Percentiles rank a stretch among this genome's conserved stretches.
Conservation (phyloP, 2,329 filamentous ascomycete species). For the Cladosporium velox region DNA sequence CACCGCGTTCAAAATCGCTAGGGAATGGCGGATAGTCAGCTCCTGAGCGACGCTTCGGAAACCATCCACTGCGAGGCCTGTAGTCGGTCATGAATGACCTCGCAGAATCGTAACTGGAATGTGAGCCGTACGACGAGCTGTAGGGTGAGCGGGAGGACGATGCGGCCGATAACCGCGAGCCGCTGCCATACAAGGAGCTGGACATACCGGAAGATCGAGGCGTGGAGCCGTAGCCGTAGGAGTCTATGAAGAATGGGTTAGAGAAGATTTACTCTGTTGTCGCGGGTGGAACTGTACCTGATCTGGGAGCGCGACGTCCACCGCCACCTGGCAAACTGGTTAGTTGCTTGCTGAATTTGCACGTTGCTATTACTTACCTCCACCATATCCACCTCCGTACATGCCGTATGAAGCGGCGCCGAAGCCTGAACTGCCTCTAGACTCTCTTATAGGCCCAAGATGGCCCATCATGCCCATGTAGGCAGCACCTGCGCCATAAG, state of each 20-base stretch:
- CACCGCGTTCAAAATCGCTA: background rate
- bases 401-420: conserved; percentile 1
- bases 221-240: background rate
- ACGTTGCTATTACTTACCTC: background rate
- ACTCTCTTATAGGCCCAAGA: conserved; percentile 2
- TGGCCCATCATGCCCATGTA: conserved; percentile 5
- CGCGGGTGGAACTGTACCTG: background rate
- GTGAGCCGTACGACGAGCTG: background rate
- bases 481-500: background rate
- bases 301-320: background rate
- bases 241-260: background rate
- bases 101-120: background rate
- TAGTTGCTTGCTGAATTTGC: background rate
- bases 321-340: background rate
- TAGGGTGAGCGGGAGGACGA: background rate
- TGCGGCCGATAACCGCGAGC: background rate
- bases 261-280: background rate
- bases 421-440: background rate
- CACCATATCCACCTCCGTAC: background rate
- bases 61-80: background rate
- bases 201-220: background rate
- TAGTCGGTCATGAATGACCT: background rate
- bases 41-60: background rate
- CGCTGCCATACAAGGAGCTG: background rate
- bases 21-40: background rate